Percentiles rank a stretch among this genome's conserved stretches.
These are phyloP conservation scores for Angophora floribunda DNA, from an alignment of 345 rosid species.

Conservation along the genomic window DNA sequence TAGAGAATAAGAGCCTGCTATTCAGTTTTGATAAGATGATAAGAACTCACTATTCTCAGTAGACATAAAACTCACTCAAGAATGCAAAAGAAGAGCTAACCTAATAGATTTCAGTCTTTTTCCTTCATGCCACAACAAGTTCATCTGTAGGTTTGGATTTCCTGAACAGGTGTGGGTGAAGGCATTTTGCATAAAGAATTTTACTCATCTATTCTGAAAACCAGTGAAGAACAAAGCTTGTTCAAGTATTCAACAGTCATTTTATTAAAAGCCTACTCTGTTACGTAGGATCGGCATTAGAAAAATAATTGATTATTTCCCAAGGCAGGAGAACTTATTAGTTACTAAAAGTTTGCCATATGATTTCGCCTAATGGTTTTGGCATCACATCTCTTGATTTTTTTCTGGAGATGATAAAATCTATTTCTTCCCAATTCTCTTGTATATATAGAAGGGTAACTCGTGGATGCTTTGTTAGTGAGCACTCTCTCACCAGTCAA, in stretches of 20 bases:
- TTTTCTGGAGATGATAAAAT: neutral
- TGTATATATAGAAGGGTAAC: neutral
- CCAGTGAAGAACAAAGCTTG: neutral
- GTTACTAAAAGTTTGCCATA: neutral
- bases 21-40: neutral
- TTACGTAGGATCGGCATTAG: neutral
- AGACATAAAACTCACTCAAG: neutral
- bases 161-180: neutral
- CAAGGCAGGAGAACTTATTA: neutral
- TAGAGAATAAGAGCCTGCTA: neutral
- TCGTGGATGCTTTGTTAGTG: neutral
- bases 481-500: neutral
- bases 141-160: neutral
- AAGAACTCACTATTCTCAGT: neutral
- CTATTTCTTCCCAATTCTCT: neutral
- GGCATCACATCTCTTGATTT: neutral
- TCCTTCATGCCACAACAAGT: neutral
- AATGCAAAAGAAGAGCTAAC: neutral
- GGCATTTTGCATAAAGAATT: neutral
- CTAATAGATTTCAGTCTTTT: neutral
- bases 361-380: neutral
- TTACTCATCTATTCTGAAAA: neutral
- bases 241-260: neutral
- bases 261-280: neutral
- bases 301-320: neutral